Conservation (phyloP, 257 asterid species). For the Gentiana dahurica region DNA sequence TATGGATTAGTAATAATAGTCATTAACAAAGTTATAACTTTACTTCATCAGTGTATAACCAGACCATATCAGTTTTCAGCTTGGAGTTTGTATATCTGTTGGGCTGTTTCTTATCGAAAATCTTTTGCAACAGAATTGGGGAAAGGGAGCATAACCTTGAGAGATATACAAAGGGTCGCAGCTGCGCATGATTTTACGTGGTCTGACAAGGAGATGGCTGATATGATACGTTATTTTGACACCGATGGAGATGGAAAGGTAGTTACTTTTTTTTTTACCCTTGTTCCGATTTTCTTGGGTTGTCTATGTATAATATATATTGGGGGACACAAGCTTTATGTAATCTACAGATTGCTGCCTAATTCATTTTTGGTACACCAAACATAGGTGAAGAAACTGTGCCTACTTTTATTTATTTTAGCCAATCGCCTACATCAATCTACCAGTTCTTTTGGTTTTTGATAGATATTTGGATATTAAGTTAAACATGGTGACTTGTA, state of each 20-base stretch:
- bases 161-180: conserved; percentile 63
- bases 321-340: background rate
- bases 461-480: too few species aligned
- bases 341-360: too few species aligned
- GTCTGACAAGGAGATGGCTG: conserved; percentile 70
- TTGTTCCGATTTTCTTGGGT: background rate
- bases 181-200: conserved; percentile 76
- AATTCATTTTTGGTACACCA: too few species aligned
- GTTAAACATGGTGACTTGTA: too few species aligned
- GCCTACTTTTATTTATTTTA: too few species aligned
- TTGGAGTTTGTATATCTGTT: conserved; percentile 5
- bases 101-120: conserved; percentile 6
- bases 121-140: conserved; percentile 51
- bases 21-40: background rate
- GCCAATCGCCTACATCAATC: too few species aligned
- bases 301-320: background rate
- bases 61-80: background rate
- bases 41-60: background rate
- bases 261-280: conserved; percentile 5
- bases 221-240: conserved; percentile 68
- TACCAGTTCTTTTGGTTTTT: too few species aligned
- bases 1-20: background rate
- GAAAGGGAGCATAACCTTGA: conserved; percentile 43
- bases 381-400: too few species aligned
- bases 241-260: conserved; percentile 84